Evolutionary conservation across 108 stramenopile species (phyloP), one percentile per base, ranked within the genome.

Genomic region (Fragilaria crotonensis): DNA sequence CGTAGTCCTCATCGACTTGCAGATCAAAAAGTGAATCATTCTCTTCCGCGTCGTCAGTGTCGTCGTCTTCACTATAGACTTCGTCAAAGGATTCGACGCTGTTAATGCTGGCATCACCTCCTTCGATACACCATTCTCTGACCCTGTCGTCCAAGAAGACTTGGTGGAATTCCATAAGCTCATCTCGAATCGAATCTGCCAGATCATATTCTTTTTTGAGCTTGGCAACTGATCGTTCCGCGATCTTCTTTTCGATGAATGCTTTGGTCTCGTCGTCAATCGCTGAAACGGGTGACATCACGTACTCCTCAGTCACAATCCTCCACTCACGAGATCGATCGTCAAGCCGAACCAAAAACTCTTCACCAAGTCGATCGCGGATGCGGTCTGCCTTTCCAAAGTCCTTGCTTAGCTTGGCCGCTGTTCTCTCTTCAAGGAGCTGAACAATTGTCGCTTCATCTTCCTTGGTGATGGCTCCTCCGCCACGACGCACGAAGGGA

Each of bases 271-370:
- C 70, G n/a, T 53, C 14, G 1, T 53, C 63, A 21, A 47, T 29
- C 28, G 5, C 31, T 2, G 14, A 23, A 51, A n/a, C n/a, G n/a
- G n/a, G n/a, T n/a, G n/a, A n/a, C n/a, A n/a, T n/a, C n/a, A n/a
- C n/a, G n/a, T n/a, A n/a, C n/a, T 36, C 58, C n/a, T 25, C 45
- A 1, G 18, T 45, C 25, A 26, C 36, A 5, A 23, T 28, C 46
- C 41, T 44, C 70, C 70, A 71, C 52, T 71, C 70, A 30, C 62
- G 60, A n/a, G 60, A 61, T 33, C 70, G 41, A 29, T 71, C 70
- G 44, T 71, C 70, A 31, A 71, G 49, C 29, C 33, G 26, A 1
- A 71, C 52, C 18, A 36, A 30, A 45, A 48, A 71, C 30, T 33
- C 18, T 25, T 66, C 64, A 33, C 30, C 30, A 36, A 71, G 30